Evolutionary conservation across 192 early-diverging fungal genomes (phyloP).

Genomic region (Pecoramyces ruminantium): DNA sequence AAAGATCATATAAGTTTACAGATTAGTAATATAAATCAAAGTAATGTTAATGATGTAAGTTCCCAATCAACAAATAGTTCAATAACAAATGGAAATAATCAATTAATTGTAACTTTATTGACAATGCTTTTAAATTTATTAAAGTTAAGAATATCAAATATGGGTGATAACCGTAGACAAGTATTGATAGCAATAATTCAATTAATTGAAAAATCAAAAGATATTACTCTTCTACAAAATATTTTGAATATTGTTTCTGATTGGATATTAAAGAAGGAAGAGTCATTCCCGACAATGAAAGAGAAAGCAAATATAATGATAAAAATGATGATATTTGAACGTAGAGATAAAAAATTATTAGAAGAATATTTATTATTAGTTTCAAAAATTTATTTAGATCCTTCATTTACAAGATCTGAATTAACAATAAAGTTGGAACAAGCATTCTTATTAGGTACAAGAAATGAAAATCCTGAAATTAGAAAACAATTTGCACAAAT

Average conservation of each 20-base stretch:
- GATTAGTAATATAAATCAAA: not conserved
- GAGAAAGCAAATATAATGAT: constrained; percentile 89
- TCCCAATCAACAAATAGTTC: not conserved
- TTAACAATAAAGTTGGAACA: constrained; percentile 83
- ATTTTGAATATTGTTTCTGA: constrained; percentile 69
- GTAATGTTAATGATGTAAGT: constrained; percentile 4
- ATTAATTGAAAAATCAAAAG: constrained; percentile 70
- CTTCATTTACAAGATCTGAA: constrained; percentile 69
- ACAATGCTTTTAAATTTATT: constrained; percentile 16
- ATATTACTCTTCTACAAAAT: constrained; percentile 46
- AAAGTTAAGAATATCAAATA: constrained; percentile 32
- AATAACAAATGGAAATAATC: constrained; percentile 9
- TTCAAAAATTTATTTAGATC: constrained; percentile 70
- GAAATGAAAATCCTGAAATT: constrained; percentile 57
- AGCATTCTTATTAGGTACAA: constrained; percentile 84
- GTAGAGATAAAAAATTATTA: constrained; percentile 31
- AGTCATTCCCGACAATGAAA: constrained; percentile 87
- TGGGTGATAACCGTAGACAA: constrained; percentile 72
- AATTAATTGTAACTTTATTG: constrained; percentile 22
- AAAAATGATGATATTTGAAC: constrained; percentile 76
- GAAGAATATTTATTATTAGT: constrained; percentile 84
- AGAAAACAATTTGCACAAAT: constrained; percentile 63
- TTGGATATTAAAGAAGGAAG: constrained; percentile 69
- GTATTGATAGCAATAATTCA: constrained; percentile 66
- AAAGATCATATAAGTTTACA: constrained; percentile 45